These are phyloP conservation scores for Pyrus bretschneideri DNA, from an alignment of 306 rosid genomes.

Conservation along the genomic window DNA sequence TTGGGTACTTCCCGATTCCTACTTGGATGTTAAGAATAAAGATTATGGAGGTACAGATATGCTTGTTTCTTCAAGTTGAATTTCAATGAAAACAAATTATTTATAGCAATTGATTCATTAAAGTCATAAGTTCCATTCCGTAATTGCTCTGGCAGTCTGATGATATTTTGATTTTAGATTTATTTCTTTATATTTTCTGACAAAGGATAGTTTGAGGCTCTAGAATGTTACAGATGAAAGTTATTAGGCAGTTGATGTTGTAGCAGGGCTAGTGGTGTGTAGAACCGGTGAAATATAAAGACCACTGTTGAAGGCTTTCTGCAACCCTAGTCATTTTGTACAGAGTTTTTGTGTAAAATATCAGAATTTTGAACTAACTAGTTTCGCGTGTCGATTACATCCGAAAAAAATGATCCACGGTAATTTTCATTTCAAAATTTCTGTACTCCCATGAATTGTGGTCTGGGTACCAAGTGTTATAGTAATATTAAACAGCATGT, in stretches of 20 bases:
- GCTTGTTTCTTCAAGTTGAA: not conserved
- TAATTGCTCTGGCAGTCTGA: not conserved
- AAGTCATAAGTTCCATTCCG: not conserved
- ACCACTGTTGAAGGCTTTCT: not conserved
- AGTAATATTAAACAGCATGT: not conserved
- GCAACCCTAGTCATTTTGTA: not conserved
- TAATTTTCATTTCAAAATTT: not conserved
- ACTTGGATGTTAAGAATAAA: slow-evolving; percentile 83
- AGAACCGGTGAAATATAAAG: not conserved
- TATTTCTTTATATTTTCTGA: not conserved
- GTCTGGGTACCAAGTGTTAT: not conserved
- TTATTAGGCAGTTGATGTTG: not conserved
- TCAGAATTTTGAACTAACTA: not conserved
- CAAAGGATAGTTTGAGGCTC: not conserved
- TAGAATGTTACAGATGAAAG: not conserved
- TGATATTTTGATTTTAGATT: not conserved
- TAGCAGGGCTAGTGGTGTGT: not conserved
- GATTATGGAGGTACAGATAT: slow-evolving; percentile 78
- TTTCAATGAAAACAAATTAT: not conserved
- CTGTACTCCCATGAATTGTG: not conserved
- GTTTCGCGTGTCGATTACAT: not conserved
- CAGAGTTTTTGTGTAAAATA: not conserved
- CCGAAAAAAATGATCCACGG: not conserved
- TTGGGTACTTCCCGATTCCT: slow-evolving; percentile 98
- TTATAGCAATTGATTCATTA: not conserved